phyloP scores from a whole-genome alignment of 164 flowering plant genomes.

The Annona cherimola region DNA sequence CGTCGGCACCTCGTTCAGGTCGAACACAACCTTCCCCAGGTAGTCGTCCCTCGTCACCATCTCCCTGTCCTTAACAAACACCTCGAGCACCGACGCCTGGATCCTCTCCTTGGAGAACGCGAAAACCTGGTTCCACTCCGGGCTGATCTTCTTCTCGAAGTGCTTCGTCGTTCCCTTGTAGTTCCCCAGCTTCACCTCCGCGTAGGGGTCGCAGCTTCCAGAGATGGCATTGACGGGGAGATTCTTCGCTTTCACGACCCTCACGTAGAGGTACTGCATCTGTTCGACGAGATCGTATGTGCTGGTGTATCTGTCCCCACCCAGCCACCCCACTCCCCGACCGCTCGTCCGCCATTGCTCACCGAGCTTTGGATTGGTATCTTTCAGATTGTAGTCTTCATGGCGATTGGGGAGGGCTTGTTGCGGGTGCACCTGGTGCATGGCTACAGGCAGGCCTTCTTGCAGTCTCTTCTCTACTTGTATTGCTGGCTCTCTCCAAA shows the following conservation, averaged over 20 bases:
- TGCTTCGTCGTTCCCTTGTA: slow-evolving; percentile 66
- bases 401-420: slow-evolving; percentile 26
- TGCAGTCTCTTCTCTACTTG: slow-evolving; percentile 12
- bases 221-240: slow-evolving; percentile 48
- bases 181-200: slow-evolving; percentile 71
- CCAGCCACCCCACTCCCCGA: slow-evolving; percentile 52
- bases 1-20: slow-evolving; percentile 70
- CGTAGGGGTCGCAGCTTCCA: slow-evolving; percentile 63
- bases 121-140: slow-evolving; percentile 72
- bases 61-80: slow-evolving; percentile 49
- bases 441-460: slow-evolving; percentile 14
- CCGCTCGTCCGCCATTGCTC: slow-evolving; percentile 58
- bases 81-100: slow-evolving; percentile 57
- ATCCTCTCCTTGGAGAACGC: slow-evolving; percentile 70
- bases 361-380: slow-evolving; percentile 59
- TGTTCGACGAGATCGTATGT: slow-evolving; percentile 84
- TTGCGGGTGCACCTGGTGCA: slow-evolving; percentile 31
- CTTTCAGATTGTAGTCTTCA: slow-evolving; percentile 67
- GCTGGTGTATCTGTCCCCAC: slow-evolving; percentile 56
- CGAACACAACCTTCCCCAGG: slow-evolving; percentile 57
- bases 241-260: slow-evolving; percentile 74
- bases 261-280: slow-evolving; percentile 67
- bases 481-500: slow-evolving; percentile 12
- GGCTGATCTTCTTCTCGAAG: slow-evolving; percentile 57
- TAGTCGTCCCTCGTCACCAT: slow-evolving; percentile 63